Evolutionary conservation across 495 filamentous ascomycete genomes (phyloP).

Genomic region (Venustampulla echinocandica): DNA sequence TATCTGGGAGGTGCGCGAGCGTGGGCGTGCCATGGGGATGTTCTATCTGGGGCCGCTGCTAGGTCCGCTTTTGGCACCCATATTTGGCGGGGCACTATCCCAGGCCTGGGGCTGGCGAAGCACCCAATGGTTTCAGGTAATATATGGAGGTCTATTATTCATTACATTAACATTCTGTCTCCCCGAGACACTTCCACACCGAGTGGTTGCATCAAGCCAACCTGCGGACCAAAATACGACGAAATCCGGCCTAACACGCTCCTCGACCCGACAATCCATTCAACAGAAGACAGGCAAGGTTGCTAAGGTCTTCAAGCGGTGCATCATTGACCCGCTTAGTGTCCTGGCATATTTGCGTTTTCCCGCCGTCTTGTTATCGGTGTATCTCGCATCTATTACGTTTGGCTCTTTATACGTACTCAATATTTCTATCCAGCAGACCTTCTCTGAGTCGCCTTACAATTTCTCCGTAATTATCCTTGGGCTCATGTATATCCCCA

Average conservation of each 20-base stretch:
- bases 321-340: slow-evolving; percentile 71
- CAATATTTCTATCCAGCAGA: slow-evolving; percentile 74
- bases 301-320: slow-evolving; percentile 48
- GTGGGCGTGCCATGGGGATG: slow-evolving; percentile 82
- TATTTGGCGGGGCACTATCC: slow-evolving; percentile 73
- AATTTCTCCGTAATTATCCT: slow-evolving; percentile 63
- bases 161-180: slow-evolving; percentile 56
- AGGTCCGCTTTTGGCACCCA: slow-evolving; percentile 76
- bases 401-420: slow-evolving; percentile 79
- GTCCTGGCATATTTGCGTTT: slow-evolving; percentile 74
- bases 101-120: slow-evolving; percentile 70
- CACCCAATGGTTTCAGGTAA: slow-evolving; percentile 79
- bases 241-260: slow-evolving; percentile 36
- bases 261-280: slow-evolving; percentile 56
- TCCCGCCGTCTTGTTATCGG: slow-evolving; percentile 68
- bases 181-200: slow-evolving; percentile 54
- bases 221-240: slow-evolving; percentile 17
- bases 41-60: slow-evolving; percentile 88
- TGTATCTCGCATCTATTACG: slow-evolving; percentile 74
- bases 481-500: slow-evolving; percentile 75
- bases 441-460: slow-evolving; percentile 69
- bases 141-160: slow-evolving; percentile 61
- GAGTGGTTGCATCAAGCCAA: slow-evolving; percentile 4
- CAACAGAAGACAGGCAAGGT: slow-evolving; percentile 43
- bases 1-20: slow-evolving; percentile 74